Percentiles rank a stretch among this genome's conserved stretches.
phyloP scores from a whole-genome alignment of 192 early-diverging fungal genomes.

The Kickxella alabastrina region DNA sequence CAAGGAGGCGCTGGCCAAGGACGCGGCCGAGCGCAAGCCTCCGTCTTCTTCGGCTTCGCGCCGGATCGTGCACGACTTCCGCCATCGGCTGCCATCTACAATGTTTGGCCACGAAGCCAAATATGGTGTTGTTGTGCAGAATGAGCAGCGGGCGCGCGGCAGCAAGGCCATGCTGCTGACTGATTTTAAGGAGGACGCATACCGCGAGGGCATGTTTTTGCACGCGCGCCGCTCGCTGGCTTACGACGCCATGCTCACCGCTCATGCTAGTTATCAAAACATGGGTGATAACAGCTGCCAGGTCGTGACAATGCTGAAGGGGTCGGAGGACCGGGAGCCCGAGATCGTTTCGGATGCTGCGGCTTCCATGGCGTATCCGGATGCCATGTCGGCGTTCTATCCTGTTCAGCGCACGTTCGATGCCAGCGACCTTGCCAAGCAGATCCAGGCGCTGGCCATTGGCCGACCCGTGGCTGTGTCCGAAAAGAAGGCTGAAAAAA shows the following conservation, averaged over 20 bases:
- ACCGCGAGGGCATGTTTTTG: background rate
- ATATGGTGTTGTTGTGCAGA: background rate
- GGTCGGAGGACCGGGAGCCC: background rate
- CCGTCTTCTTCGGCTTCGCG: background rate
- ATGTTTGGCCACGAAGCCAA: conserved; percentile 7
- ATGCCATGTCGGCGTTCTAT: conserved; percentile 1
- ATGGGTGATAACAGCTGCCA: conserved; percentile 17
- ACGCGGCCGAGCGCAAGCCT: no score
- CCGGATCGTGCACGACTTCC: background rate
- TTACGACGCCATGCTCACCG: conserved; percentile 22
- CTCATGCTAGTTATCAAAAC: conserved; percentile 7
- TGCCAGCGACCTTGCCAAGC: background rate
- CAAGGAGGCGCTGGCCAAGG: background rate
- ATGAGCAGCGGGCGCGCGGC: background rate
- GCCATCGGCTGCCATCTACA: conserved; percentile 20
- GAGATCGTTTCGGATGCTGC: background rate
- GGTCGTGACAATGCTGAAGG: conserved; percentile 6
- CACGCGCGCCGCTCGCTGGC: background rate
- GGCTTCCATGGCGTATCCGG: background rate
- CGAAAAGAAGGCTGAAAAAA: background rate
- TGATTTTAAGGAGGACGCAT: conserved; percentile 1
- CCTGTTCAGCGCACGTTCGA: conserved; percentile 18
- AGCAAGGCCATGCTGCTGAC: background rate
- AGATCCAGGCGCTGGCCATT: conserved; percentile 3
- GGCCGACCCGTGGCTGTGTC: background rate